Base-by-base conservation (phyloP, 176 grass and related monocot species). In the Carex pumila region DNA sequence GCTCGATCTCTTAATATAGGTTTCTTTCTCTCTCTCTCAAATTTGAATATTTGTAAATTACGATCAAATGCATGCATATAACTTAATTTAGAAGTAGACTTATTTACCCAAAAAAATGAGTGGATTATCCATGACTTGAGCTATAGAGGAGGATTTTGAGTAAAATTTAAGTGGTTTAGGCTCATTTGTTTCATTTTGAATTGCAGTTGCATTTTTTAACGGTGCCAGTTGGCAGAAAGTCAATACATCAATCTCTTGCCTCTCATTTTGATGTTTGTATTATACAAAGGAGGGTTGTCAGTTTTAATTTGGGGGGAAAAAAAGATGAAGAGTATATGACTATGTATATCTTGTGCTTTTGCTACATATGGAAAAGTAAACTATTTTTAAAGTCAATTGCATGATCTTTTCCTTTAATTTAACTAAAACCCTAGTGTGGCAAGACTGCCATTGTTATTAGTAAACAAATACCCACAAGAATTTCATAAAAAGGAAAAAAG, bases 61-160 rank as follows among this genome's bases (percentile, higher is more conserved):
- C 18, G 5, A 15, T 47, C 1, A 47, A 72, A 49, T 49, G 3
- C 69, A 72, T 49, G 8, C 69, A 72, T 49, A 47, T 49, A 41
- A 72, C 69, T 72, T 72, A 72, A 72, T 72, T 72, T 49, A 72
- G 69, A 3, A 41, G 11, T 43, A 1, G 65, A 69, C 13, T 69
- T 41, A 34, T 41, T 70, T 70, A 70, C 43, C 69, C 69, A 72
- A 72, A 72, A 47, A 72, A 72, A 72, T 19, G 41, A 72, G 69
- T 72, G 69, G 69, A 15, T 41, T 41, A 32, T 70, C 67, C 36
- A 70, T 39, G 18, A 41, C 67, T 43, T 34, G 22, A 69, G 65
- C 65, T 69, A 39, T 18, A 71, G 15, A 71, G 1, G 68, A 71
- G 41, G 41, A 10, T 22, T 71, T 71, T 45, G 39, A 71, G n/a